A percentile compares a stretch with the other conserved stretches of the same genome.
These are phyloP conservation scores for Ascodesmis nigricans DNA, from an alignment of 495 filamentous ascomycete species.

Conservation along the genomic window DNA sequence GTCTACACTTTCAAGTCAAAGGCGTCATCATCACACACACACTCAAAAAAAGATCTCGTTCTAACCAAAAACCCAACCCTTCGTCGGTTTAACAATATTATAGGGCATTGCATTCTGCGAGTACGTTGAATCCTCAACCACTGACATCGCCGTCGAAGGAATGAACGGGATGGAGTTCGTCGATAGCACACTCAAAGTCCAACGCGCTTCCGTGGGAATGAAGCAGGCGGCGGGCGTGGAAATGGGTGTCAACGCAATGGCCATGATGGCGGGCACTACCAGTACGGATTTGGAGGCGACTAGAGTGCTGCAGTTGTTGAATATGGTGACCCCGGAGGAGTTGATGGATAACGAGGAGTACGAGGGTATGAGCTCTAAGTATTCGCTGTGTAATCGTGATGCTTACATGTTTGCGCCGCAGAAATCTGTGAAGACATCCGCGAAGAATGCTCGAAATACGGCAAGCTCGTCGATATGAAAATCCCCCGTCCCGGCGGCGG, in stretches of 20 bases:
- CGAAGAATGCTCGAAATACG: constrained; percentile 83
- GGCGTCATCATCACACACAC: too few relatives aligned
- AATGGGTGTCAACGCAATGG: constrained; percentile 96
- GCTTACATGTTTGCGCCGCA: constrained; percentile 25
- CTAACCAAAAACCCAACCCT: constrained; percentile 12
- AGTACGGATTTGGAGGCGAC: constrained; percentile 51
- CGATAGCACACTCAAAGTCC: constrained; percentile 62
- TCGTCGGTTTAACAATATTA: constrained; percentile 14
- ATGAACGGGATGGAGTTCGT: constrained; percentile 82
- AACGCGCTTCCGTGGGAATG: constrained; percentile 73
- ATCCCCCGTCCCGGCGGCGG: constrained; percentile 69
- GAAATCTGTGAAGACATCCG: constrained; percentile 86
- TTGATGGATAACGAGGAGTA: constrained; percentile 85
- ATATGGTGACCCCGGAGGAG: constrained; percentile 96
- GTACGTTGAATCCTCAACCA: constrained; percentile 56
- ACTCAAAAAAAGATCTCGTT: too few relatives aligned
- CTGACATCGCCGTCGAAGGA: constrained; percentile 71
- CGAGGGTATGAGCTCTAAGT: too few relatives aligned
- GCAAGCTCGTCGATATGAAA: constrained; percentile 62
- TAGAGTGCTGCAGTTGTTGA: constrained; percentile 73
- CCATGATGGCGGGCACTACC: constrained; percentile 88
- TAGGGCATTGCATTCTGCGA: constrained; percentile 96
- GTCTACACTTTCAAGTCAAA: constrained; percentile 6
- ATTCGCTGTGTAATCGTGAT: neutral
- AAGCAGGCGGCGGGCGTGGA: constrained; percentile 77